Percentiles rank a stretch among this genome's conserved stretches.
Evolutionary conservation across 108 stramenopile genomes (phyloP).

Genomic region (Ochromonas danica): DNA sequence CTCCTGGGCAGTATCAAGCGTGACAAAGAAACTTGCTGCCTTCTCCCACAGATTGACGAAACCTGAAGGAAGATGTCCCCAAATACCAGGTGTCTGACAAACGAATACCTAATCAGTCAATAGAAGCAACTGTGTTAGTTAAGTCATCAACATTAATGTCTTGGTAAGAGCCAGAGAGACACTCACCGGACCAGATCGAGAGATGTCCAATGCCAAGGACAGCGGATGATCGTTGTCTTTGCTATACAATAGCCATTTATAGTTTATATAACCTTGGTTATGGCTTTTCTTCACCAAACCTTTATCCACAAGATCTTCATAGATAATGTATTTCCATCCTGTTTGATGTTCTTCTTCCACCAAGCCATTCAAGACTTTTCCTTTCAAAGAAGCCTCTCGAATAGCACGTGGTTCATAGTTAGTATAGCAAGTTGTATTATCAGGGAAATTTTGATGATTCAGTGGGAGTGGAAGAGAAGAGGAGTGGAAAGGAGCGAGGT

Average conservation of each 20-base stretch:
- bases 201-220: too few species aligned
- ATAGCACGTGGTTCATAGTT: neutral
- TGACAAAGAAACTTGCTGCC: neutral
- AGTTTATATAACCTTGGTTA: constrained; percentile 3
- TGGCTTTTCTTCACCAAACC: neutral
- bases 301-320: constrained; percentile 3
- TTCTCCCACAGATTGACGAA: constrained; percentile 27
- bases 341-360: neutral
- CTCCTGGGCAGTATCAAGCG: neutral
- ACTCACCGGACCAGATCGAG: neutral
- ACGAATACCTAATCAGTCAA: neutral
- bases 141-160: too few species aligned
- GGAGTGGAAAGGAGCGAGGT: neutral
- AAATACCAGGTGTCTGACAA: constrained; percentile 34
- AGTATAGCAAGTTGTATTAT: neutral
- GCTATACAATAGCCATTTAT: constrained; percentile 18
- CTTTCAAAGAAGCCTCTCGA: neutral
- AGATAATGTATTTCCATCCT: neutral
- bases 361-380: neutral
- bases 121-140: too few species aligned
- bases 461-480: neutral
- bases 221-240: too few species aligned
- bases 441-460: neutral
- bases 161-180: too few species aligned
- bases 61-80: constrained; percentile 12